Evolutionary conservation across 179 eudicot genomes (phyloP).

Genomic region (Silene coronaria): DNA sequence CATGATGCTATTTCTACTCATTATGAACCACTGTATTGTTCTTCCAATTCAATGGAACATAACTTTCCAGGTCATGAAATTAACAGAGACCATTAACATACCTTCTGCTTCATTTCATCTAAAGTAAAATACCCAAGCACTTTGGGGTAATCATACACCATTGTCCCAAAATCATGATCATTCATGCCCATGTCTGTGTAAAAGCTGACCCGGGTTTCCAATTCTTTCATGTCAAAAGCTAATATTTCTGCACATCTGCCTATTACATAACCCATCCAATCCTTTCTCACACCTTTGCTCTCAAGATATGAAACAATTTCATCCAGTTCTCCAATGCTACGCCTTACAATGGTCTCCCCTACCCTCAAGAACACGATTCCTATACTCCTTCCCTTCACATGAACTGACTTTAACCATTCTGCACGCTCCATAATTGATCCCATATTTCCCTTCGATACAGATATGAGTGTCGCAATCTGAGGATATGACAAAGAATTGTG

Average conservation of each 20-base stretch:
- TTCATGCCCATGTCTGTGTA: constrained; percentile 86
- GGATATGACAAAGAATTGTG: constrained; percentile 77
- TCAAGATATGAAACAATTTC: constrained; percentile 63
- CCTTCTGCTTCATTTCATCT: constrained; percentile 91
- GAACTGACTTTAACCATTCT: constrained; percentile 68
- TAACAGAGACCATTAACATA: constrained; percentile 20
- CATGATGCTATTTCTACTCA: background rate
- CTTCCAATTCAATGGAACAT: background rate
- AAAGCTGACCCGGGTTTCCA: constrained; percentile 55
- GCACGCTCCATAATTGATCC: constrained; percentile 40
- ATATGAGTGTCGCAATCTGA: constrained; percentile 74
- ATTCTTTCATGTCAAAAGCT: constrained; percentile 69
- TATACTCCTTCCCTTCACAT: constrained; percentile 64
- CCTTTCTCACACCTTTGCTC: constrained; percentile 66
- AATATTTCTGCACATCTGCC: constrained; percentile 72
- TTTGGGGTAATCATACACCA: constrained; percentile 85
- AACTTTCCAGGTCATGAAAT: background rate
- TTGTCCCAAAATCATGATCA: constrained; percentile 85
- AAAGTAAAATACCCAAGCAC: constrained; percentile 68
- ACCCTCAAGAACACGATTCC: constrained; percentile 60
- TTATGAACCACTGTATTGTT: too few species aligned
- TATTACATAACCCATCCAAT: constrained; percentile 85
- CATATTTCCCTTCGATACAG: constrained; percentile 64
- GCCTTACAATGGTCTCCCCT: constrained; percentile 50
- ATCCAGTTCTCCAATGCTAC: constrained; percentile 57